Evolutionary conservation across 768 basidiomycete species (phyloP), one percentile per base, ranked within the genome.

Genomic region (Lactarius sanguifluus): DNA sequence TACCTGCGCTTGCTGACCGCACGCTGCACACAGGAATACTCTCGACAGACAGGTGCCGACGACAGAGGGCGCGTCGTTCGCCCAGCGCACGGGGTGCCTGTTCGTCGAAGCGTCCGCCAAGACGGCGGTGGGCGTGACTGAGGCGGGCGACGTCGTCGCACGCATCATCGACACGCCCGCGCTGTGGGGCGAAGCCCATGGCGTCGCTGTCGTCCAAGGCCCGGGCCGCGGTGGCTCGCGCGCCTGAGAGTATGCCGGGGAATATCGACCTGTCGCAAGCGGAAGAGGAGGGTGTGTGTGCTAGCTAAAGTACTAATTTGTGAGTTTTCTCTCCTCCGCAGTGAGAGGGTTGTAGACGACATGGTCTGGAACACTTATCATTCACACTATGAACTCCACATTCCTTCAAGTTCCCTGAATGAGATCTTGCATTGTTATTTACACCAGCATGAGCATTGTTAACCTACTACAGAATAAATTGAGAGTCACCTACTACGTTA

Each of bases 51-150:
- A 94, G 75, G 96, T 99, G 3, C 76, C 91, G 0, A 86, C 85
- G 6, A 77, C 83, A 0, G 94, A 98, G 73, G 96, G 87, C 1
- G 78, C 86, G 65, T 82, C 83, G 1, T 98, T 96, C 70, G 96
- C 96, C 0, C 79, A 80, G 30, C 84, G 91, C 38, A 92, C 94
- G 83, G 84, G 85, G 23, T 91, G 89, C 23, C 79, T 94, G 55
- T 98, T 98, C 77, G 80, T 98, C 52, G 96, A 98, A 78, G 88
- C 93, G 1, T 92, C 90, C 0, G 96, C 96, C 0, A 98, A 98
- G 85, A 97, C 93, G 0, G 85, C 89, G 9, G 81, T 91, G 0
- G 89, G 90, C 18, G 96, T 98, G 7, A 81, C 81, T 36, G 91
- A 93, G 55, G 86, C 89, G 2, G 77, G 82, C 50, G 88, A 91